A percentile compares a stretch with the other conserved stretches of the same genome.
Evolutionary conservation across 2,329 filamentous ascomycete genomes (phyloP).

Genomic region (Sporothrix protearum): DNA sequence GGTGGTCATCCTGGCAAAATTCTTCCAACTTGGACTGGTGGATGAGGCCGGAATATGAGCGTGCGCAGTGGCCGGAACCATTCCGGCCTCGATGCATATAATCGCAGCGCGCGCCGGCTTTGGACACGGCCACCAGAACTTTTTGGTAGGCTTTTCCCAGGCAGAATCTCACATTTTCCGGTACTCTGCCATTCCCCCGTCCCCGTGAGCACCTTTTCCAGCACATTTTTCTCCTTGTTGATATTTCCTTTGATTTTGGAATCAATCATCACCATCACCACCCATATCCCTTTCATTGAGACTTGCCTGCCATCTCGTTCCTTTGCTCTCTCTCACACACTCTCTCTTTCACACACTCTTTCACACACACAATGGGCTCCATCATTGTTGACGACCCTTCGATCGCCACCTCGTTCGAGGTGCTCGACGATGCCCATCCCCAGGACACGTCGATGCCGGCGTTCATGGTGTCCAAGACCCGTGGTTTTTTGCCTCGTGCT

Average conservation of each 20-base stretch:
- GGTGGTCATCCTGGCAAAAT: conserved; percentile 2
- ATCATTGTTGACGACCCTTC: conserved; percentile 34
- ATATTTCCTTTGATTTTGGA: background rate
- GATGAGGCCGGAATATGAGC: conserved; percentile 26
- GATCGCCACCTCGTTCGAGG: conserved; percentile 46
- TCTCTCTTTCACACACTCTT: no score
- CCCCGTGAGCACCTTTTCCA: background rate
- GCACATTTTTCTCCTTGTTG: background rate
- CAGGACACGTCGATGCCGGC: conserved; percentile 62
- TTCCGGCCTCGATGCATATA: conserved; percentile 51
- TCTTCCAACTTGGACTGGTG: conserved; percentile 1
- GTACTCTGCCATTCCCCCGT: conserved; percentile 3
- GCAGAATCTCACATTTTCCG: conserved; percentile 8
- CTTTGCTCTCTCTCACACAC: conserved; percentile 1
- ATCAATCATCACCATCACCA: background rate
- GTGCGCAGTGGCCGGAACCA: conserved; percentile 42
- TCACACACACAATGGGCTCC: conserved; percentile 41
- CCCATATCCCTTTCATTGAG: background rate
- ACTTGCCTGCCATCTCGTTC: background rate
- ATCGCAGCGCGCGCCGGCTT: conserved; percentile 34
- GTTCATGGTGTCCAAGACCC: conserved; percentile 74
- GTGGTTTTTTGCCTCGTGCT: conserved; percentile 70
- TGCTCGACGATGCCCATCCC: conserved; percentile 61
- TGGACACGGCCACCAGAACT: background rate
- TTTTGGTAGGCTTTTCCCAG: background rate